Evolutionary conservation across 2,329 filamentous ascomycete genomes (phyloP), one percentile per base, ranked within the genome.

Genomic region (Exserohilum turcica): DNA sequence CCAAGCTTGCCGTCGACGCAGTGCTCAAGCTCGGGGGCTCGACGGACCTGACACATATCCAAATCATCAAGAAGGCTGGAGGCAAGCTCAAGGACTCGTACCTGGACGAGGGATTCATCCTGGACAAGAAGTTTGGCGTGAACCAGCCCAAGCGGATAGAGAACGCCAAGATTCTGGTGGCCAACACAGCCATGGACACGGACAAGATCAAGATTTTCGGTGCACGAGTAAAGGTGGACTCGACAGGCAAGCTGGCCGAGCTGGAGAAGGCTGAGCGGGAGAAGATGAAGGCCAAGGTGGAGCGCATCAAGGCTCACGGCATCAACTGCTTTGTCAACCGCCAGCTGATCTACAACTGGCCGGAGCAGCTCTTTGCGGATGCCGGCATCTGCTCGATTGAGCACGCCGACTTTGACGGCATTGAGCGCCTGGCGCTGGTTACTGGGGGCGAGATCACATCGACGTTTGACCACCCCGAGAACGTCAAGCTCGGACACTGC

Each of bases 251-350:
- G 82, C 84, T 99, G 43, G 94, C 94, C n/a, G 94, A 99, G 70
- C 82, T 99, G 48, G 94, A 99, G 78, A 96, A 95, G 84, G 94
- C 94, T 5, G 94, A 97, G 81, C 89, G 91, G 70, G 94, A 99
- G 70, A 97, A 97, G 87, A 99, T 99, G 94, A 95, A 92, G 83
- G 89, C 90, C 63, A 99, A 99, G 84, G 94, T 99, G 39, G 94
- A 99, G 60, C 93, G 91, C 78, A 99, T 99, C 81, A 99, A 97
- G 85, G 85, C 91, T 40, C 94, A 99, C 72, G 94, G 94, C 54
- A 97, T 99, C 80, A 99, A 99, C 84, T 97, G 94, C 83, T 99
- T 99, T 78, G 96, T 99, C 77, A 99, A 99, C 84, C 84, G 94
- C 66, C 94, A 99, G 77, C 86, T 99, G 60, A 99, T 99, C 79